Evolutionary conservation across 495 filamentous ascomycete species (phyloP).

Genomic region (Massariosphaeria phaeospora): DNA sequence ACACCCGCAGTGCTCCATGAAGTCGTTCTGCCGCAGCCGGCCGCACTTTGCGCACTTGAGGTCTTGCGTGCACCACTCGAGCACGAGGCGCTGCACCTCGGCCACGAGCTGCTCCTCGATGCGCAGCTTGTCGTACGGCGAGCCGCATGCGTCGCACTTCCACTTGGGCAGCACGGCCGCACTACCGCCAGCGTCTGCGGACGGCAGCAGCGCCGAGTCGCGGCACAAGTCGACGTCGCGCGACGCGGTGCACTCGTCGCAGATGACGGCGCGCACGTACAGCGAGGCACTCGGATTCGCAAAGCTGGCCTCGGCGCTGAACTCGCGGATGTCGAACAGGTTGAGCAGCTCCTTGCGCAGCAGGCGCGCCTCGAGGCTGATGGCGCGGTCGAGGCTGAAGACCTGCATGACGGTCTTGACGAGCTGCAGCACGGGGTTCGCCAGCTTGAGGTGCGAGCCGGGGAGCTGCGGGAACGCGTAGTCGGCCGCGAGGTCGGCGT

Average conservation of each 20-base stretch:
- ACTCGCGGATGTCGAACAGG: conserved; percentile 90
- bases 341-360: conserved; percentile 83
- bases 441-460: conserved; percentile 63
- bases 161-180: conserved; percentile 48
- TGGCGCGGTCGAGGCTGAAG: conserved; percentile 79
- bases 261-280: conserved; percentile 69
- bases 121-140: conserved; percentile 65
- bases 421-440: conserved; percentile 80
- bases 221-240: conserved; percentile 91
- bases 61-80: conserved; percentile 85
- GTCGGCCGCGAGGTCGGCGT: conserved; percentile 80
- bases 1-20: conserved; percentile 95
- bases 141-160: conserved; percentile 72
- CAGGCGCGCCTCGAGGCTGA: conserved; percentile 76
- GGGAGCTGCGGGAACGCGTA: conserved; percentile 83
- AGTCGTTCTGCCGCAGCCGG: conserved; percentile 72
- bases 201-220: conserved; percentile 68
- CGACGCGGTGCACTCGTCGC: conserved; percentile 78
- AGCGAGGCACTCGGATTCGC: conserved; percentile 76
- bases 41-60: conserved; percentile 72
- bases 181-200: conserved; percentile 3
- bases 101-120: conserved; percentile 82
- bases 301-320: conserved; percentile 80
- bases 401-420: conserved; percentile 90
- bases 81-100: conserved; percentile 65